Evolutionary conservation across 106 monocot species (phyloP).

Genomic region (Acanthochlamys bracteata): DNA sequence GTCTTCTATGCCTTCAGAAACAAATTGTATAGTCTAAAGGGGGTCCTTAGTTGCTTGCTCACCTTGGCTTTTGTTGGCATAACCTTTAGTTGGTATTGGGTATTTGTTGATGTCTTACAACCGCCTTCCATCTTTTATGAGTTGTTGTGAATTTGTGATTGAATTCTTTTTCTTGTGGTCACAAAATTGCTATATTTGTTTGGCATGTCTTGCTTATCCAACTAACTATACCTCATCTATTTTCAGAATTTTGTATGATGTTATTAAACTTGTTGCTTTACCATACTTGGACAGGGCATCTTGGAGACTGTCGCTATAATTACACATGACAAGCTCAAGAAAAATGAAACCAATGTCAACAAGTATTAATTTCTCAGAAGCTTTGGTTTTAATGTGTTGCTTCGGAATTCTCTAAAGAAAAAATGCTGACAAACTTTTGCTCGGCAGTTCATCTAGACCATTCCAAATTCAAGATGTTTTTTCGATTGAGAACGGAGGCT

Average conservation of each 20-base stretch:
- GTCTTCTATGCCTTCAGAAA: too few species aligned
- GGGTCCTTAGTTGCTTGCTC: too few species aligned
- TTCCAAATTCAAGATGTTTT: slow-evolving; percentile 89
- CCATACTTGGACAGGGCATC: slow-evolving; percentile 46
- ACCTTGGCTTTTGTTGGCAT: too few species aligned
- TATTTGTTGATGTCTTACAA: too few species aligned
- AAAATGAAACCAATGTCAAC: slow-evolving; percentile 53
- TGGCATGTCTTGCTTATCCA: too few species aligned
- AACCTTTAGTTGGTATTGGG: too few species aligned
- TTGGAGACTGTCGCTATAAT: slow-evolving; percentile 92
- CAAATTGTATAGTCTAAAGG: too few species aligned
- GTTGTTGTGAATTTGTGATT: too few species aligned
- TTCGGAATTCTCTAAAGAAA: too few species aligned
- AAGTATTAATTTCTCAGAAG: slow-evolving; percentile 42
- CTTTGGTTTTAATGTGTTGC: background rate
- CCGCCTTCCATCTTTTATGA: too few species aligned
- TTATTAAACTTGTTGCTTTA: background rate
- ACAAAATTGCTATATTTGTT: too few species aligned
- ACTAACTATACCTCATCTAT: background rate
- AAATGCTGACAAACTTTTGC: background rate
- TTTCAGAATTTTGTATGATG: background rate
- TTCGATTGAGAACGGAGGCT: slow-evolving; percentile 60
- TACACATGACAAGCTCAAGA: slow-evolving; percentile 81
- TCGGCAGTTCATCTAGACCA: slow-evolving; percentile 56
- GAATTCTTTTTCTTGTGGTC: too few species aligned